Evolutionary conservation across 148 eudicot genomes (phyloP).

Genomic region (Cornus controversa): DNA sequence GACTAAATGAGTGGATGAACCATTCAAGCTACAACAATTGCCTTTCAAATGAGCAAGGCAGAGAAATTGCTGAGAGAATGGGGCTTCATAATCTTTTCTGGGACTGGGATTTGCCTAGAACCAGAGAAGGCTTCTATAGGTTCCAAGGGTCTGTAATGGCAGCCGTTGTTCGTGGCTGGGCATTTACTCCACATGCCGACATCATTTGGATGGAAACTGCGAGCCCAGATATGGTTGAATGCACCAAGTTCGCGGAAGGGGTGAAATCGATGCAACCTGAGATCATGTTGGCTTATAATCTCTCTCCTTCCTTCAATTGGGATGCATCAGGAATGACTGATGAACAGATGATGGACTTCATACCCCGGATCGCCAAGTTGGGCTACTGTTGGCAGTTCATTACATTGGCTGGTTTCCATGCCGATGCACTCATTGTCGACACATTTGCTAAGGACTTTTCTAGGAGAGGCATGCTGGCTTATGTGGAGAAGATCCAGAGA

Average conservation of each 20-base stretch:
- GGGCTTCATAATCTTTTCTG: slow-evolving; percentile 58
- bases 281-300: slow-evolving; percentile 70
- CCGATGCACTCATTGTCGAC: slow-evolving; percentile 63
- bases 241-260: slow-evolving; percentile 60
- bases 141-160: slow-evolving; percentile 69
- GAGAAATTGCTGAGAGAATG: slow-evolving; percentile 46
- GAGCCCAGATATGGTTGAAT: slow-evolving; percentile 62
- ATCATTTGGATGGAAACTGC: slow-evolving; percentile 81
- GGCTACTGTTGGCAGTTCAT: slow-evolving; percentile 83
- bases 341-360: slow-evolving; percentile 70
- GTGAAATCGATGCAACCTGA: slow-evolving; percentile 53
- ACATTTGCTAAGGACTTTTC: slow-evolving; percentile 75
- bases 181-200: slow-evolving; percentile 54
- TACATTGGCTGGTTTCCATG: slow-evolving; percentile 80
- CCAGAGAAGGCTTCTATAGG: slow-evolving; percentile 81
- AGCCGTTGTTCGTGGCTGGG: slow-evolving; percentile 75
- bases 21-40: slow-evolving; percentile 52
- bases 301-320: slow-evolving; percentile 87
- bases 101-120: slow-evolving; percentile 82
- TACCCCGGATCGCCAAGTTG: slow-evolving; percentile 63
- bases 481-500: slow-evolving; percentile 81
- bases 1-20: slow-evolving; percentile 55
- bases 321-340: slow-evolving; percentile 82
- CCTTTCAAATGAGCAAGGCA: slow-evolving; percentile 47
- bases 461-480: slow-evolving; percentile 71